Base-by-base conservation (phyloP, 352 stramenopile species). In the Globisporangium heterothallicum region DNA sequence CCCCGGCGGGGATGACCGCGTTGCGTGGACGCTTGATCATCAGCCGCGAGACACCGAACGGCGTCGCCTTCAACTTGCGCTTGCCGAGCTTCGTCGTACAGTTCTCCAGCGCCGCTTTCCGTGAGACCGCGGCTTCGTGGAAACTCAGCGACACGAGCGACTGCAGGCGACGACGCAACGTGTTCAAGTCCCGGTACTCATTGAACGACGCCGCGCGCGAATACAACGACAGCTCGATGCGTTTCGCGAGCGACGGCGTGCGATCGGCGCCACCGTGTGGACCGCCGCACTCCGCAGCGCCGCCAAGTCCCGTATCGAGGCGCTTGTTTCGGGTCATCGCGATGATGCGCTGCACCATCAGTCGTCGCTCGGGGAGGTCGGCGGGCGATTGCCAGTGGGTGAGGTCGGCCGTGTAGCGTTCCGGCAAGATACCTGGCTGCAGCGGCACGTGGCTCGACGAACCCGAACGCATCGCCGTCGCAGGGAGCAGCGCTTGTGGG, bases 271-370 rank as follows among this genome's bases (percentile, higher is more conserved):
- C 2, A 56, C 12, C 4, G 64, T 10, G 3, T 63, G 62, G 8
- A 64, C 62, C 32, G 60, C 49, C 1, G 47, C 36, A 4, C 2
- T 38, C 32, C 32, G 32, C 32, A n/a, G n/a, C 12, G 1, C 49
- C 48, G 0, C 46, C 59, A 0, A 41, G 35, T 0, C 57, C 29
- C 3, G 49, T 38, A 19, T 78, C 63, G 24, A 85, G 58, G 22
- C 69, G 60, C 48, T 88, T 88, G 57, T 70, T 83, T 42, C 76
- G 70, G 3, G 83, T 93, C 79, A 93, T 91, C 29, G 79, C 79
- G 55, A 93, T 93, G 61, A 93, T 93, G 26, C 83, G 78, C 61
- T 93, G 83, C 6, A 93, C 83, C 83, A 93, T 91, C 2, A 93
- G 66, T 0, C 83, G 61, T 0, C 83, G 79, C 54, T 93, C 83